phyloP scores from a whole-genome alignment of 2,329 filamentous ascomycete species.

The Claviceps citrina region DNA sequence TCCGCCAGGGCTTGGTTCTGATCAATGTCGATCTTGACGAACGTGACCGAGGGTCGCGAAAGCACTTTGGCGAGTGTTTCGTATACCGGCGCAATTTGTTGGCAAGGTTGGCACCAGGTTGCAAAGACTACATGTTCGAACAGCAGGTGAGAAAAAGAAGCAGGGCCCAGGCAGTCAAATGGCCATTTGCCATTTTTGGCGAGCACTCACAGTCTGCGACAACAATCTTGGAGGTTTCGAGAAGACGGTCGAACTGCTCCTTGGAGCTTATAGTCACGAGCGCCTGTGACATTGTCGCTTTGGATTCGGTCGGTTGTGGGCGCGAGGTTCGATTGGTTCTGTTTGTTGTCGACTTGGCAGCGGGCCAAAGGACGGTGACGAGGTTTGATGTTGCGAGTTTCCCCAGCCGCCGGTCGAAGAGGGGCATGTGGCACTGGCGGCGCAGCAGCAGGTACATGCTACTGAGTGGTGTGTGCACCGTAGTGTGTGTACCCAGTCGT shows the following conservation, averaged over 20 bases:
- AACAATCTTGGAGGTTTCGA: constrained; percentile 62
- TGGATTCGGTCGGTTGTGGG: background rate
- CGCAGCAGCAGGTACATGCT: no score
- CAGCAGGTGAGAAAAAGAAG: background rate
- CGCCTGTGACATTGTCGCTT: constrained; percentile 16
- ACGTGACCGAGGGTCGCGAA: constrained; percentile 58
- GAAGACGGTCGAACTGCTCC: constrained; percentile 50
- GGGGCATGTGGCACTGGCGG: no score
- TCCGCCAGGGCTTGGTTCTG: constrained; percentile 56
- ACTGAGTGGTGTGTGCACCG: no score
- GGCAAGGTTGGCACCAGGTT: constrained; percentile 74
- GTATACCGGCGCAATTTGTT: constrained; percentile 68
- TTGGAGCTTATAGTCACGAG: constrained; percentile 26
- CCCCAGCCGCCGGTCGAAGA: no score
- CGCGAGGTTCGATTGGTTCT: no score
- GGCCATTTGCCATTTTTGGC: no score
- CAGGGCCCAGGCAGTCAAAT: no score
- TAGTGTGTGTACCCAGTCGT: no score
- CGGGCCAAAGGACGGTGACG: no score
- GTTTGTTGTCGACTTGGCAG: background rate
- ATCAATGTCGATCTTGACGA: constrained; percentile 78
- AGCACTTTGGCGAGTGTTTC: constrained; percentile 59
- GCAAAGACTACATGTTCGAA: constrained; percentile 60
- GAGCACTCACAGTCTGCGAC: constrained; percentile 67
- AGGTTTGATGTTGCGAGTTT: no score